Evolutionary conservation across 805 yeast genomes (phyloP), one percentile per base, ranked within the genome.

Genomic region (Metschnikowia continentalis): DNA sequence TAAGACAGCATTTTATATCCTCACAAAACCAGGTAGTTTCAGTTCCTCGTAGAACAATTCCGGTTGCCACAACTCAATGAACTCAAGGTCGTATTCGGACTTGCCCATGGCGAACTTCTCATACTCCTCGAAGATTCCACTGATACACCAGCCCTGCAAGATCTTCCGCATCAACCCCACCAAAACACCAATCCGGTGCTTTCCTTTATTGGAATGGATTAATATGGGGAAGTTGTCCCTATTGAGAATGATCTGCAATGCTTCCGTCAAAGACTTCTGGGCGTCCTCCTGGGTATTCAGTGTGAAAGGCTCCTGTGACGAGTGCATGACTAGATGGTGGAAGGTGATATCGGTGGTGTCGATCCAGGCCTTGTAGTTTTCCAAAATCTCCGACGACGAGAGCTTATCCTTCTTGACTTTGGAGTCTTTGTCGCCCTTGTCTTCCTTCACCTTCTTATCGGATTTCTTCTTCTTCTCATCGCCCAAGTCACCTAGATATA

Each of bases 131-230:
- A 90, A 94, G 5, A 90, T 86, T 1, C 97, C 96, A 47, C 96
- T 84, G 60, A 89, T 76, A 52, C 94, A 83, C 99, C 99, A 92
- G 1, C 95, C 95, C 67, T 90, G 97, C 42, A 90, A 70, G 47
- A 86, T 66, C 63, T 89, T 90, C 45, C 99, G 72, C 78, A 92
- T 83, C 32, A 90, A 76, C 0, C 97, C 99, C n/a, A 91, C 95
- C 39, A 91, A 74, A 1, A 94, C 91, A 0, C 98, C 98, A 2
- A 90, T 91, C 40, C 99, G 70, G 65, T 92, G 99, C 66, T 94
- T 94, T n/a, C 99, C 99, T 71, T 92, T 92, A 67, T 94, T 90
- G 3, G 97, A 90, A 66, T 94, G 98, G 11, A 92, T 80, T 50
- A 92, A 73, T 11, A 92, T 82, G 1, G 99, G 99, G 64, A 86